Evolutionary conservation across 2,329 filamentous ascomycete genomes (phyloP), one percentile per base, ranked within the genome.

Genomic region (Cryphonectria parasitica): DNA sequence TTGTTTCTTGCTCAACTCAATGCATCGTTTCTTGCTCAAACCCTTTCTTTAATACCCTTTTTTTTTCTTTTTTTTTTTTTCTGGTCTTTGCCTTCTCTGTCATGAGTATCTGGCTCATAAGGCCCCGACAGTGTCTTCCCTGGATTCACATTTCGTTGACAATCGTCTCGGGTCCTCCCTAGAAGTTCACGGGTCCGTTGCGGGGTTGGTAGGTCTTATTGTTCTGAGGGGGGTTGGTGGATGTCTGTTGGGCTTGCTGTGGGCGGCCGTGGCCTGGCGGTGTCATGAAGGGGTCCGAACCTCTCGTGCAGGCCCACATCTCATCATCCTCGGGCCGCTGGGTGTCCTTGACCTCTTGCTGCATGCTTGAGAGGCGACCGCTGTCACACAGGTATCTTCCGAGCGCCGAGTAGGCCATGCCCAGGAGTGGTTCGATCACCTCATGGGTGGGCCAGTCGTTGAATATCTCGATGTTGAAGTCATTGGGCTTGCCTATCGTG

Each of bases 391-490:
- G 74, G 3, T 71, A 71, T 52, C 15, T 39, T 10, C 75, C 67
- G 45, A 83, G 70, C 5, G 77, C 77, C 28, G 76, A 78, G 69
- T 82, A 80, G 3, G 78, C 77, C 80, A 85, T 80, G 64, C 79
- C 81, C 13, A 87, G 67, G 15, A 87, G 77, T 1, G 83, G 82
- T 17, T 77, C 75, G 15, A 80, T 78, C 67, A 84, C 81, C 64
- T 84, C 81, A 1, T 77, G 73, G 2, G 77, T 76, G 5, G 81
- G 76, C 72, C 81, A 81, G 8, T 69, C 69, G 71, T 81, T 82
- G 41, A 80, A 82, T 49, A 84, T 78, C 2, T 78, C 75, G n/a
- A 83, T 71, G n/a, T 74, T 74, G 22, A 71, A 62, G n/a, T 68
- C 11, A 15, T 65, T 70, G 60, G 71, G 69, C 56, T 72, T 64